phyloP scores from a whole-genome alignment of 257 asterid species.

The Salvia rosmarinus region DNA sequence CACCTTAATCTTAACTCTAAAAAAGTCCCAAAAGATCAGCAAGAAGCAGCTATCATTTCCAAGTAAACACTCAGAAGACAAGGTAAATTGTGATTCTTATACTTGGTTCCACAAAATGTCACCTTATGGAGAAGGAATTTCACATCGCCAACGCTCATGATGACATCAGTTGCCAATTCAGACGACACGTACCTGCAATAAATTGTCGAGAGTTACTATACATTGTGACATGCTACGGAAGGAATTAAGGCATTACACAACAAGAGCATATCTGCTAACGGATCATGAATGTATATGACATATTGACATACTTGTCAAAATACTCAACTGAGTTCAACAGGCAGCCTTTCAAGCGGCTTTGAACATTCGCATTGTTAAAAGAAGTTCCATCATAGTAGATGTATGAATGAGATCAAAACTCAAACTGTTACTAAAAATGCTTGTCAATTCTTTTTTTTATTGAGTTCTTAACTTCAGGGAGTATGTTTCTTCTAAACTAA shows the following conservation, averaged over 20 bases:
- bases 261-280: not conserved
- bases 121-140: slow-evolving; percentile 94
- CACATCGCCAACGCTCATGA: slow-evolving; percentile 59
- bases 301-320: not conserved
- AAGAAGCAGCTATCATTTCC: too few relatives aligned
- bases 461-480: not conserved
- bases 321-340: slow-evolving; percentile 4
- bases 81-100: not conserved
- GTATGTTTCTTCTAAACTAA: not conserved
- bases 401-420: not conserved
- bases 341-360: not conserved
- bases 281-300: not conserved
- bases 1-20: not conserved
- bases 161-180: slow-evolving; percentile 77
- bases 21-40: not conserved
- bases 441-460: not conserved
- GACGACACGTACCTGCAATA: slow-evolving; percentile 66
- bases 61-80: not conserved
- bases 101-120: slow-evolving; percentile 28
- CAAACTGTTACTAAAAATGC: not conserved
- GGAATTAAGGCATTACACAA: not conserved
- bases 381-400: not conserved
- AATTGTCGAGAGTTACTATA: not conserved
- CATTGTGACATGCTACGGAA: not conserved
- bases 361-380: not conserved